Conservation (phyloP, 306 rosid species). For the Elaeagnus macrophylla region DNA sequence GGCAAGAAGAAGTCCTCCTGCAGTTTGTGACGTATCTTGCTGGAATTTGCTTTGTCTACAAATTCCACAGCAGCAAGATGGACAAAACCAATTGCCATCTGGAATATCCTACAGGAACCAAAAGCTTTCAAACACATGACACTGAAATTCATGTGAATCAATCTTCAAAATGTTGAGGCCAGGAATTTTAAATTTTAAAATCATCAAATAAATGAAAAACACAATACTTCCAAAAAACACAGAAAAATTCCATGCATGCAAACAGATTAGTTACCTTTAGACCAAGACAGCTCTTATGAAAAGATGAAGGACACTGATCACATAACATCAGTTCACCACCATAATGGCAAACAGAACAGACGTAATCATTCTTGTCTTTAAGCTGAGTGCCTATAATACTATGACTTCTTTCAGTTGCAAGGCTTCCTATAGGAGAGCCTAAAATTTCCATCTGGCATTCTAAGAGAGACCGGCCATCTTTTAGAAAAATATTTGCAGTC, state of each 20-base stretch:
- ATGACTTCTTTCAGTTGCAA: conserved; percentile 8
- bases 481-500: conserved; percentile 43
- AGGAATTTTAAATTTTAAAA: not conserved
- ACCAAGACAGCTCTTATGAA: conserved; percentile 55
- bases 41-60: conserved; percentile 42
- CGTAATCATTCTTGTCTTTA: conserved; percentile 46
- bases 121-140: conserved; percentile 10
- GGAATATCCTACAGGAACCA: conserved; percentile 54
- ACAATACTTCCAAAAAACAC: not conserved
- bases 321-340: conserved; percentile 85
- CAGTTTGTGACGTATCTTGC: conserved; percentile 22
- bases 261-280: conserved; percentile 46
- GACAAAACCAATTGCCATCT: conserved; percentile 83
- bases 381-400: conserved; percentile 14
- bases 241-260: conserved; percentile 13
- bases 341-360: conserved; percentile 68
- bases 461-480: conserved; percentile 66
- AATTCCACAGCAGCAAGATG: conserved; percentile 65
- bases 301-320: conserved; percentile 76
- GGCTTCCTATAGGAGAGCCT: conserved; percentile 15
- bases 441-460: conserved; percentile 44
- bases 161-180: not conserved
- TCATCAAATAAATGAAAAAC: not conserved
- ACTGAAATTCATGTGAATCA: not conserved
- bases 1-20: conserved; percentile 25